Evolutionary conservation across 257 asterid species (phyloP).

Genomic region (Jacaranda copaia): DNA sequence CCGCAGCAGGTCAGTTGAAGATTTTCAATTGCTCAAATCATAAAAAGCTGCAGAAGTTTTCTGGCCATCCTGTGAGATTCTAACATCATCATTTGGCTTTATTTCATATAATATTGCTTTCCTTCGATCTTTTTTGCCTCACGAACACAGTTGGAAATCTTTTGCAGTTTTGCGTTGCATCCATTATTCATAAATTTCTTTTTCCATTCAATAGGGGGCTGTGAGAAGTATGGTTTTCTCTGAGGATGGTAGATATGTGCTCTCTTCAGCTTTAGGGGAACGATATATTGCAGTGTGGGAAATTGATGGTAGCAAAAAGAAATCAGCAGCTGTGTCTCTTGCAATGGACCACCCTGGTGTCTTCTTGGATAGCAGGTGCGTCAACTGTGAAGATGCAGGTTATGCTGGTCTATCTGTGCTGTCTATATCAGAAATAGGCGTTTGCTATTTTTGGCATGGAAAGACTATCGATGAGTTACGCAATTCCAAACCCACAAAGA

Average conservation of each 20-base stretch:
- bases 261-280: conserved; percentile 84
- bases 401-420: conserved; percentile 66
- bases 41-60: conserved; percentile 83
- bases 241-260: conserved; percentile 76
- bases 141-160: neutral
- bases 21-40: conserved; percentile 64
- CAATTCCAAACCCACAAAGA: conserved; percentile 74
- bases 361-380: conserved; percentile 68
- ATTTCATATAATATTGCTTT: neutral
- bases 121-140: neutral
- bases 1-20: conserved; percentile 84
- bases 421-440: conserved; percentile 89
- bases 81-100: conserved; percentile 33
- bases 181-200: conserved; percentile 13
- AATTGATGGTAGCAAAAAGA: conserved; percentile 72
- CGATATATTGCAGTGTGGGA: conserved; percentile 84
- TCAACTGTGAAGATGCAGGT: conserved; percentile 46
- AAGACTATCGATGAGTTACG: conserved; percentile 66
- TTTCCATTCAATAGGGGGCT: conserved; percentile 59
- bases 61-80: conserved; percentile 94
- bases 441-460: conserved; percentile 91
- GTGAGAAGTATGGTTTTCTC: conserved; percentile 86
- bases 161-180: neutral
- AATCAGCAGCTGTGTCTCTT: conserved; percentile 67
- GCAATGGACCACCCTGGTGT: conserved; percentile 95